Base-by-base conservation (phyloP, 257 asterid genomes). In the Ballota nigra region DNA sequence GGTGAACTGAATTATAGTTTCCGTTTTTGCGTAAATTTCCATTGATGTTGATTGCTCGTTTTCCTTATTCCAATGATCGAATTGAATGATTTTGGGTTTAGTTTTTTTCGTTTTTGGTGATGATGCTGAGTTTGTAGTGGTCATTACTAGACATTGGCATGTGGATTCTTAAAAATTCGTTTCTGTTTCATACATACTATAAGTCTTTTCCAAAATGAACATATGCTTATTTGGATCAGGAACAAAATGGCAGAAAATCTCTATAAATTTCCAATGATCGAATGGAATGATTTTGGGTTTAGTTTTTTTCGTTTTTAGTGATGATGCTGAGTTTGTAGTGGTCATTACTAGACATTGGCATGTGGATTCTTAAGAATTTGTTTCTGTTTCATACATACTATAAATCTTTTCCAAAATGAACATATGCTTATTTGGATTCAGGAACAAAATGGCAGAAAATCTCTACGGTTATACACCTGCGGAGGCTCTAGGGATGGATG, bases 361-460 rank as follows among this genome's bases (percentile, higher is more conserved):
- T 51, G 69, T 62, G 24, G 18, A 12, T 60, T 45, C 23, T 12
- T 22, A 23, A 23, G 31, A 58, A 12, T 65, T 59, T 29, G 2
- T 3, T 23, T 5, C 40, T 52, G 13, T 15, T 22, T 9, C n/a
- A 49, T 26, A 20, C 53, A 15, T 26, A 7, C 53, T 43, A 15
- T 33, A 55, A 1, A 41, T 5, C 22, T 68, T 45, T 38, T 20
- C 41, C 0, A 26, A 67, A 22, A 64, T 20, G 6, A 8, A 47
- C 4, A 60, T 24, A 3, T 63, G 43, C 69, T 60, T 49, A 19
- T 53, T 53, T 71, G 29, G 52, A 80, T 75, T n/a, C 84, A 93
- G 99, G 99, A 91, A 94, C 75, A 79, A 69, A 77, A 85, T 79
- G 72, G 99, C 99, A 15, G 99, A 89, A 65, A 75, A 73, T 20